Percentiles rank a stretch among this genome's conserved stretches.
These are phyloP conservation scores for Chrysanthemum lavandulifolium DNA, from an alignment of 129 eudicot genomes.

Conservation along the genomic window DNA sequence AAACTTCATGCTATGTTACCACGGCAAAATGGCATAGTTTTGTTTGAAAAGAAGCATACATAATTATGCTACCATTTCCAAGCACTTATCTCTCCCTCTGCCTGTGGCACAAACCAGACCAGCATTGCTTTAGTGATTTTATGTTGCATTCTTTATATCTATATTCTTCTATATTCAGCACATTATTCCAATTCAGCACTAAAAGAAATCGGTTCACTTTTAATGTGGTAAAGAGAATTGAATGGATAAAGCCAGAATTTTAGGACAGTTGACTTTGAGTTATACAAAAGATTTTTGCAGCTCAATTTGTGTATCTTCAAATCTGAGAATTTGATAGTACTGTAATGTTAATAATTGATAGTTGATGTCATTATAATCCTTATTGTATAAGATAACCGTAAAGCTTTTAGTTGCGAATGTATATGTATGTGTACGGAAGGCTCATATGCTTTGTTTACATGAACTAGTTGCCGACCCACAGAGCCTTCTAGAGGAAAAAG, in stretches of 20 bases:
- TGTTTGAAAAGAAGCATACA: too few species aligned
- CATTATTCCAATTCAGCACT: not conserved
- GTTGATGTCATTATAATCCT: conserved; percentile 14
- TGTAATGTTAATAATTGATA: conserved; percentile 13
- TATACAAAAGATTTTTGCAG: not conserved
- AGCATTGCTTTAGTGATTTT: conserved; percentile 2
- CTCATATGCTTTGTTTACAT: conserved; percentile 33
- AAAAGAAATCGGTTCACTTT: conserved; percentile 3
- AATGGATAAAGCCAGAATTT: conserved; percentile 6
- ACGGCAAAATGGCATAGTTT: not conserved
- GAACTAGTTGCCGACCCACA: conserved; percentile 95
- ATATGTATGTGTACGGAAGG: conserved; percentile 14
- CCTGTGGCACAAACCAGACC: not conserved
- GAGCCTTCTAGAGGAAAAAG: conserved; percentile 84
- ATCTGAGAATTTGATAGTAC: not conserved
- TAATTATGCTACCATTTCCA: conserved; percentile 1
- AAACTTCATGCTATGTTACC: not conserved
- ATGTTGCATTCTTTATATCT: conserved; percentile 4
- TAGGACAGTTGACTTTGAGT: conserved; percentile 14
- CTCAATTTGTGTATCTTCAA: not conserved
- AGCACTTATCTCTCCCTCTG: not conserved
- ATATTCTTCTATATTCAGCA: conserved; percentile 14
- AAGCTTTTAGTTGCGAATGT: conserved; percentile 9
- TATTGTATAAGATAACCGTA: conserved; percentile 6
- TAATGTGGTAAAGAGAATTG: conserved; percentile 6